These are phyloP conservation scores for Geranomyces michiganensis DNA, from an alignment of 192 early-diverging fungal species.

Conservation along the genomic window DNA sequence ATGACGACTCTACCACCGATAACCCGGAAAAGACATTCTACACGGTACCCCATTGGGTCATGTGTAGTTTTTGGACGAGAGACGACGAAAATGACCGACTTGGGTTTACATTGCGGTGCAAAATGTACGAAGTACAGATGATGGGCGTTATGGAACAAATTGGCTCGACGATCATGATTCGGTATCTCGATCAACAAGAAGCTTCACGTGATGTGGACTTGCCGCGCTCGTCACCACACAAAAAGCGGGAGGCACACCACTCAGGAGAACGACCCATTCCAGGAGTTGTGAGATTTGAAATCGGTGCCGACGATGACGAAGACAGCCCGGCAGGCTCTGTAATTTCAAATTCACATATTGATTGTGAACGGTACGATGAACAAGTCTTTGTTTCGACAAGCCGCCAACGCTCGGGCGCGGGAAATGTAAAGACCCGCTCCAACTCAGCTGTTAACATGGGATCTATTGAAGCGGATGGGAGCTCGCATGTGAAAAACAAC, in stretches of 20 bases:
- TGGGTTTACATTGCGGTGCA: constrained; percentile 69
- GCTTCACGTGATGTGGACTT: background rate
- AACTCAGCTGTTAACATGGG: constrained; percentile 18
- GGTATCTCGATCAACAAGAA: constrained; percentile 32
- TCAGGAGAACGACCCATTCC: background rate
- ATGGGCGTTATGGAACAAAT: constrained; percentile 64
- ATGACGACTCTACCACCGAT: constrained; percentile 41
- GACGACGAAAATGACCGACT: constrained; percentile 38
- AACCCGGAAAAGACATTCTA: constrained; percentile 50
- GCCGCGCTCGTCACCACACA: background rate
- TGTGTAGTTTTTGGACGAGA: constrained; percentile 83
- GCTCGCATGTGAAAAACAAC: background rate
- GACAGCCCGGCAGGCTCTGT: constrained; percentile 26
- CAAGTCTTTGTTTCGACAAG: constrained; percentile 7
- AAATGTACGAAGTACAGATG: constrained; percentile 85
- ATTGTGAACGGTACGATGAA: constrained; percentile 31
- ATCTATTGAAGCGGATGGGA: constrained; percentile 5
- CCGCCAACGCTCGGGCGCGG: background rate
- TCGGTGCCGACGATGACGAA: constrained; percentile 35
- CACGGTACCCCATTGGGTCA: constrained; percentile 88
- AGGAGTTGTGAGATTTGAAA: constrained; percentile 24
- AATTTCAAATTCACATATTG: background rate
- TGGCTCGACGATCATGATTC: constrained; percentile 30
- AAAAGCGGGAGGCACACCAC: background rate
- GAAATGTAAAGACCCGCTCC: constrained; percentile 17